These are phyloP conservation scores for Stagonosporopsis vannaccii DNA, from an alignment of 2,329 filamentous ascomycete genomes.

Conservation along the genomic window DNA sequence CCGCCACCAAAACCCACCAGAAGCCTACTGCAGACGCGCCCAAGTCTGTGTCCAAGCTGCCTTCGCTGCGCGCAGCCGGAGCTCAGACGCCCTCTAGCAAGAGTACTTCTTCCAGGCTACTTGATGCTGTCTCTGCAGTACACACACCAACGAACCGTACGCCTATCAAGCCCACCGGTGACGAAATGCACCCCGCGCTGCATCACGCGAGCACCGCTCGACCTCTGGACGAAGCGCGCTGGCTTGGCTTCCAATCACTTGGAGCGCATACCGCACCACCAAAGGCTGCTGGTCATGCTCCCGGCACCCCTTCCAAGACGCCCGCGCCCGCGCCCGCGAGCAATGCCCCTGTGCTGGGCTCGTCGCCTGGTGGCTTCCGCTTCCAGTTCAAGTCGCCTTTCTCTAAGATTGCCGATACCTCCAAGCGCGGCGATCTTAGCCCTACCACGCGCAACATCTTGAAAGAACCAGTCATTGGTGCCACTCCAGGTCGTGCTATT, in stretches of 20 bases:
- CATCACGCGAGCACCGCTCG: slow-evolving; percentile 77
- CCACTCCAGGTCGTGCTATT: slow-evolving; percentile 37
- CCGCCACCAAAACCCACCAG: slow-evolving; percentile 33
- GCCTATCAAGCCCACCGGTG: slow-evolving; percentile 72
- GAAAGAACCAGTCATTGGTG: slow-evolving; percentile 73
- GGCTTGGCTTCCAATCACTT: slow-evolving; percentile 78
- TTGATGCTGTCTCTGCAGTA: slow-evolving; percentile 28
- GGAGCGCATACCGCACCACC: slow-evolving; percentile 61
- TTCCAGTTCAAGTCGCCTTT: slow-evolving; percentile 68
- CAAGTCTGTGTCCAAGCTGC: slow-evolving; percentile 31
- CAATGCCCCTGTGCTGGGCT: slow-evolving; percentile 38
- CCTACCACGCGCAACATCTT: slow-evolving; percentile 67
- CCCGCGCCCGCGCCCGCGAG: slow-evolving; percentile 34
- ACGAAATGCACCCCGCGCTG: slow-evolving; percentile 92
- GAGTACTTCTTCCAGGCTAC: slow-evolving; percentile 33
- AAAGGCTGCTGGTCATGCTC: slow-evolving; percentile 54
- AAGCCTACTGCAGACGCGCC: slow-evolving; percentile 25
- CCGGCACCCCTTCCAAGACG: slow-evolving; percentile 70
- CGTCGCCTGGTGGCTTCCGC: slow-evolving; percentile 66
- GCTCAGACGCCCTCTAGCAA: slow-evolving; percentile 59
- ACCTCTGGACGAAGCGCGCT: slow-evolving; percentile 78
- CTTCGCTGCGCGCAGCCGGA: slow-evolving; percentile 28
- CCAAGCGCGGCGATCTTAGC: slow-evolving; percentile 70
- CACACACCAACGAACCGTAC: slow-evolving; percentile 67
- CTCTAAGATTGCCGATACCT: slow-evolving; percentile 65